These are phyloP conservation scores for Selaginella moellendorffii DNA, from an alignment of 75 land plant genomes.

Conservation along the genomic window DNA sequence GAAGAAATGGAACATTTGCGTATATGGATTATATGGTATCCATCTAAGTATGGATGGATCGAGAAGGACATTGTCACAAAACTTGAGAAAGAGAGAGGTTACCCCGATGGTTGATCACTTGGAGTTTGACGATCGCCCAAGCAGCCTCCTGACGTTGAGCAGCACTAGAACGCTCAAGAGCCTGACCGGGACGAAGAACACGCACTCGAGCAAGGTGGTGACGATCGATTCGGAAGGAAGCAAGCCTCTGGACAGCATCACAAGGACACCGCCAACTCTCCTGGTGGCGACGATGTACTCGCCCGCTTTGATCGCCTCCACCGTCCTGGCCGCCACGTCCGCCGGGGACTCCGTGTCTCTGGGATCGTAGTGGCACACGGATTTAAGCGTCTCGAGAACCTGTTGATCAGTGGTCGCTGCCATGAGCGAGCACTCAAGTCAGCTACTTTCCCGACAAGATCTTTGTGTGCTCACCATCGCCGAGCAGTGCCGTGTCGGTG, in stretches of 20 bases:
- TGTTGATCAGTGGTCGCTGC: neutral
- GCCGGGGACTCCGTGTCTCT: neutral
- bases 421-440: neutral
- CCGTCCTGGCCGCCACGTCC: neutral
- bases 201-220: neutral
- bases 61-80: no score
- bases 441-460: neutral
- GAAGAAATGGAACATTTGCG: no score
- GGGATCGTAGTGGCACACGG: neutral
- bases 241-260: neutral
- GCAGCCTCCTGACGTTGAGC: neutral
- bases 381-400: neutral
- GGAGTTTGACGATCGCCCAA: no score
- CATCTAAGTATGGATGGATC: no score
- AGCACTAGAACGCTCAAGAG: neutral
- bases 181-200: neutral
- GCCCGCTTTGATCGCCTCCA: neutral
- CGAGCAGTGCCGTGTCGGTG: slow-evolving; percentile 21
- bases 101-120: no score
- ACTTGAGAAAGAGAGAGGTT: no score
- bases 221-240: neutral
- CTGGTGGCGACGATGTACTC: neutral
- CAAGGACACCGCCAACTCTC: neutral
- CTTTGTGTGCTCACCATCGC: slow-evolving; percentile 14
- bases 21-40: no score